Evolutionary conservation across 768 basidiomycete species (phyloP), one percentile per base, ranked within the genome.

Genomic region (Russula lepida): DNA sequence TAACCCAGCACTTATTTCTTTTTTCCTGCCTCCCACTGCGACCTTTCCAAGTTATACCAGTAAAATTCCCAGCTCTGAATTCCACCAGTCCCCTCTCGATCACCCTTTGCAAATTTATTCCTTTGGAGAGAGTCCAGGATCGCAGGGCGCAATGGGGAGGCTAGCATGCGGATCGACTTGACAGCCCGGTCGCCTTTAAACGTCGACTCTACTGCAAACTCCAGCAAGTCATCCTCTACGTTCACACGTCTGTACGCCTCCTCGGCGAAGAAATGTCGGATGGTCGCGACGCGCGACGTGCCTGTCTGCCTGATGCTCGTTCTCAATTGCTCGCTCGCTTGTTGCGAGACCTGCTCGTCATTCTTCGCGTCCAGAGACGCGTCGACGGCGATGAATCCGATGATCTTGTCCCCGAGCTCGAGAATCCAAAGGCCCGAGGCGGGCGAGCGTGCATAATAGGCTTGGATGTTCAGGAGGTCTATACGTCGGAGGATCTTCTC

Each of bases 241-340:
- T 75, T 75, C 25, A 80, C 72, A 8, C 66, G 65, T 53, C 86
- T 81, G 67, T 82, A 91, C 17, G 74, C 75, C 64, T 85, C 84
- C 43, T 88, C 85, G 27, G 88, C 80, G 66, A 81, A 85, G 71
- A 90, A 85, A 69, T 92, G 89, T 32, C 88, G 84, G 66, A 92
- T 83, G 19, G 77, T 73, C 12, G 84, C 89, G n/a, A 77, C 75
- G 44, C 71, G 68, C n/a, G 82, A 75, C 33, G 77, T 73, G 39
- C 76, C 73, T 25, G 67, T 72, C 55, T 70, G 67, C 21, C 63
- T 15, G 25, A 68, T 30, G 63, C 50, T 47, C 27, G 63, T 44
- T 33, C 59, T 66, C 56, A 60, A 57, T n/a, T 59, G 57, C 44
- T 68, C 30, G 27, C 58, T 47, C 28, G 68, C 58, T 43, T 69